Evolutionary conservation across 352 stramenopile species (phyloP).

Genomic region (Phytophthora aleatoria): DNA sequence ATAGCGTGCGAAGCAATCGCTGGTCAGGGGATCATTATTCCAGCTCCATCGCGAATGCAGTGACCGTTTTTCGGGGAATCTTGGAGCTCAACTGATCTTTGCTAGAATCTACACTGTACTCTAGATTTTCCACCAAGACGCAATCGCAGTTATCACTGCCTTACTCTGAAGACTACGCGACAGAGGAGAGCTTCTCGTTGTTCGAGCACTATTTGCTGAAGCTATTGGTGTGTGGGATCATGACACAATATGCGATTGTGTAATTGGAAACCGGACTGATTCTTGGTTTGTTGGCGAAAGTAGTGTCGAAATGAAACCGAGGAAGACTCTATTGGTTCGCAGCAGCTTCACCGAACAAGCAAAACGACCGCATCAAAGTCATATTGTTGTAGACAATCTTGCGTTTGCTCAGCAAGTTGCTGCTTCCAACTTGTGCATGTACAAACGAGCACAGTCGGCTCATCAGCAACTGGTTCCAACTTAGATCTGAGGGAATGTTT

Average conservation of each 20-base stretch:
- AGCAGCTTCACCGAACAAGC: constrained; percentile 25
- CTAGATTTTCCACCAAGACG: constrained; percentile 12
- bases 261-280: constrained; percentile 14
- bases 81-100: not conserved
- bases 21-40: not conserved
- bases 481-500: not conserved
- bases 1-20: constrained; percentile 7
- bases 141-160: constrained; percentile 15
- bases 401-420: not conserved
- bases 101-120: not conserved
- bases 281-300: constrained; percentile 13
- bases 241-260: constrained; percentile 20
- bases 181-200: constrained; percentile 14
- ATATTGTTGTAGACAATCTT: constrained; percentile 2
- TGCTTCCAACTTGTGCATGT: not conserved
- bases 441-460: too few species aligned
- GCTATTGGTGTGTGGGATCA: constrained; percentile 16
- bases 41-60: constrained; percentile 8
- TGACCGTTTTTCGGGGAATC: constrained; percentile 11
- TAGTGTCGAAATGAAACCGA: constrained; percentile 25
- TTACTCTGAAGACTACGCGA: constrained; percentile 12
- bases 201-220: constrained; percentile 23
- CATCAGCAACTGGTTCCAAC: not conserved
- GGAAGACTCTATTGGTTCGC: not conserved
- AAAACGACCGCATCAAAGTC: constrained; percentile 9